Evolutionary conservation across 1,139 yeast species (phyloP).

Genomic region (Hansenula sp.): DNA sequence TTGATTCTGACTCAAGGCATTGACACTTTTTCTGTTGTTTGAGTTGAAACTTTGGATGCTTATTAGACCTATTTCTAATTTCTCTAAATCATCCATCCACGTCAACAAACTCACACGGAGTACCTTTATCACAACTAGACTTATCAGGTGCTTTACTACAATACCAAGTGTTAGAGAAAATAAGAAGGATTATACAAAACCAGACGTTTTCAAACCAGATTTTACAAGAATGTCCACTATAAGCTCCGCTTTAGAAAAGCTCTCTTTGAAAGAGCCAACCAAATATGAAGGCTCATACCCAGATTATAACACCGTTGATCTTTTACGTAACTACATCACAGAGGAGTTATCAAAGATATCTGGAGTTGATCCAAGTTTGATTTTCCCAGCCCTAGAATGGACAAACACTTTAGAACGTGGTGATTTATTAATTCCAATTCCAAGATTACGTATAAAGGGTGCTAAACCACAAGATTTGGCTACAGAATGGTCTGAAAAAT

Average conservation of each 20-base stretch:
- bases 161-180: background rate
- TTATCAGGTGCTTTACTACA: background rate
- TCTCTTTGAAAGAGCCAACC: constrained; percentile 30
- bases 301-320: constrained; percentile 70
- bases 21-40: too few species aligned
- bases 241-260: constrained; percentile 22
- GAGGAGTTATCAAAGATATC: constrained; percentile 70
- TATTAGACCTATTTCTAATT: too few species aligned
- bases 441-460: constrained; percentile 88
- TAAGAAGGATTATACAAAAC: constrained; percentile 1
- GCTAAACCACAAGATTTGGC: constrained; percentile 83
- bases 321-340: constrained; percentile 85
- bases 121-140: background rate
- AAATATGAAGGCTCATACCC: constrained; percentile 54
- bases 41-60: too few species aligned
- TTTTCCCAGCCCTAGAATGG: constrained; percentile 86
- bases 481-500: constrained; percentile 68
- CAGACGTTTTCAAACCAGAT: constrained; percentile 17
- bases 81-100: too few species aligned
- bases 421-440: constrained; percentile 87
- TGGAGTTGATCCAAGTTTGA: constrained; percentile 62
- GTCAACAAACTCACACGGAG: background rate
- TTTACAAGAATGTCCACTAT: constrained; percentile 3
- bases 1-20: background rate
- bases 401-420: constrained; percentile 87